Percentiles rank a stretch among this genome's conserved stretches.
Conservation (phyloP, 2,329 filamentous ascomycete genomes). For the Ophiostoma novo-ulmi region DNA sequence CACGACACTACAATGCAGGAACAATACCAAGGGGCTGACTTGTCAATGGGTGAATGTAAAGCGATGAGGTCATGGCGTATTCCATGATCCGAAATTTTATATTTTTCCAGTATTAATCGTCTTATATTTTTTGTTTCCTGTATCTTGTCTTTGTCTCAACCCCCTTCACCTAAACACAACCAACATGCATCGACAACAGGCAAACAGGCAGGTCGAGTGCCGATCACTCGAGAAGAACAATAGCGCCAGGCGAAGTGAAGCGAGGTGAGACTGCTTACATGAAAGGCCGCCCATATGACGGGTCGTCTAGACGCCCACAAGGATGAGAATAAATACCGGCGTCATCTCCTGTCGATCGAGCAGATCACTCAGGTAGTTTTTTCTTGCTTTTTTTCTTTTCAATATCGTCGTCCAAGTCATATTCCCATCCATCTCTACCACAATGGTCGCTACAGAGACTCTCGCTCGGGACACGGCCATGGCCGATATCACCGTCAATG, state of each 20-base stretch:
- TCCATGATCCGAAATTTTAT: not conserved
- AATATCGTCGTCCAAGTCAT: too few relatives aligned
- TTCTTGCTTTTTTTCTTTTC: too few relatives aligned
- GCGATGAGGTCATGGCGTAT: not conserved
- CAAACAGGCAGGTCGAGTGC: not conserved
- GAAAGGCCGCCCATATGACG: too few relatives aligned
- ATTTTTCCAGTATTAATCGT: not conserved
- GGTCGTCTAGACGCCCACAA: too few relatives aligned
- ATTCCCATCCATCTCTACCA: not conserved
- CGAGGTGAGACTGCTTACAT: not conserved
- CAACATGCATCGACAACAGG: not conserved
- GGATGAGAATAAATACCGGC: not conserved
- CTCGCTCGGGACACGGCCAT: conserved; percentile 4
- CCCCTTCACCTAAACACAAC: not conserved
- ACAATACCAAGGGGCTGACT: conserved; percentile 9
- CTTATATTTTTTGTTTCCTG: not conserved
- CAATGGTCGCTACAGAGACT: conserved; percentile 3
- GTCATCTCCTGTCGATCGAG: not conserved
- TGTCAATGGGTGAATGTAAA: conserved; percentile 1
- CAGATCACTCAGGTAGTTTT: not conserved
- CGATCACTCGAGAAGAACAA: not conserved
- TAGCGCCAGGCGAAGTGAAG: not conserved
- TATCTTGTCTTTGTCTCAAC: not conserved
- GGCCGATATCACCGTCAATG: not conserved
- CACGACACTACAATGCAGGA: not conserved